phyloP scores from a whole-genome alignment of 2,329 filamentous ascomycete species.

The Emmonsiellopsis sp. region DNA sequence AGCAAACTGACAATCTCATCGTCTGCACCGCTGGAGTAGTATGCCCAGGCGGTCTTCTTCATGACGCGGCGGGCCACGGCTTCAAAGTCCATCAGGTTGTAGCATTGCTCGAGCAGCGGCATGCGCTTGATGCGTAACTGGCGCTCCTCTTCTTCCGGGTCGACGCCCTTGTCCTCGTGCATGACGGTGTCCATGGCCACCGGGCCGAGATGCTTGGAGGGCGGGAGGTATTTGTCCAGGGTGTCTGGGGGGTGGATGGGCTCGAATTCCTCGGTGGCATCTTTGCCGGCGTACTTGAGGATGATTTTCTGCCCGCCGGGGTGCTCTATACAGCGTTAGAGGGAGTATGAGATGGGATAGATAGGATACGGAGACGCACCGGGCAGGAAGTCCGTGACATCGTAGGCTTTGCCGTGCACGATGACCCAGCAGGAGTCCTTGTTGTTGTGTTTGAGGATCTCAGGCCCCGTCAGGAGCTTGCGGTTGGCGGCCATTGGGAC shows the following conservation, averaged over 20 bases:
- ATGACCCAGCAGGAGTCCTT: slow-evolving; percentile 87
- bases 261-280: slow-evolving; percentile 85
- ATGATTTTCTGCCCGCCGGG: slow-evolving; percentile 89
- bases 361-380: slow-evolving; percentile 35
- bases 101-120: slow-evolving; percentile 77
- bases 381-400: slow-evolving; percentile 82
- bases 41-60: slow-evolving; percentile 96
- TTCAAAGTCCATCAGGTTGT: slow-evolving; percentile 93
- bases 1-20: slow-evolving; percentile 63
- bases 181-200: slow-evolving; percentile 79
- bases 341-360: neutral
- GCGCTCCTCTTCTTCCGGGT: slow-evolving; percentile 64
- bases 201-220: slow-evolving; percentile 76
- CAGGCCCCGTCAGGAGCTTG: slow-evolving; percentile 39
- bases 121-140: slow-evolving; percentile 65
- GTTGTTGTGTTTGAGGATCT: slow-evolving; percentile 65
- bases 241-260: slow-evolving; percentile 86
- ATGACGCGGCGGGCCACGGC: slow-evolving; percentile 79
- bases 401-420: slow-evolving; percentile 77
- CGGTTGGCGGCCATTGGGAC: slow-evolving; percentile 8
- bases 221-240: slow-evolving; percentile 68
- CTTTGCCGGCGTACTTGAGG: slow-evolving; percentile 90
- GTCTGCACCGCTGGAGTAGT: slow-evolving; percentile 89
- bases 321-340: slow-evolving; percentile 50
- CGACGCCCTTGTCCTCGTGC: slow-evolving; percentile 54